Evolutionary conservation across 2,329 filamentous ascomycete species (phyloP), one percentile per base, ranked within the genome.

Genomic region (Penicillium thymicola): DNA sequence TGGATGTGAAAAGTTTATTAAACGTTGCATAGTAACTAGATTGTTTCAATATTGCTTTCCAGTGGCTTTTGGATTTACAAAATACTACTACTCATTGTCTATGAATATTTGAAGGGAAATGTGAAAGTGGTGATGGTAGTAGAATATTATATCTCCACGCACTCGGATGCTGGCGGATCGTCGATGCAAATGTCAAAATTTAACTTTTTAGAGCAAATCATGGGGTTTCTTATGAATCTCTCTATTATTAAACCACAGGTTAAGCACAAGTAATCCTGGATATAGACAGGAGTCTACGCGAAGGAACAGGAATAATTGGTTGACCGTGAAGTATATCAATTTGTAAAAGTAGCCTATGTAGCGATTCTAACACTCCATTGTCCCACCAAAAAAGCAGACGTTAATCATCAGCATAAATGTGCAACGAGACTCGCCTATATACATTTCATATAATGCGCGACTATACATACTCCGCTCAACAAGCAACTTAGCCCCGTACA

Each of bases 401-500:
- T 38, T 32, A 41, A 41, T 54, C 36, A 51, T 55, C 41, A 44
- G 28, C 47, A 40, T 51, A 38, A 44, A 32, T 38, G 16, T 27
- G 21, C 47, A 45, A 13, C 16, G 7, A 46, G 5, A 21, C 18
- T 14, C 25, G 13, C 16, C 36, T 59, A 66, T 58, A 64, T 57
- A 57, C 50, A 61, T 37, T 55, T 68, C 32, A 60, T 58, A 18
- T 37, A 47, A 49, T 62, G 60, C n/a, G 59, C 63, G 30, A 70
- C 27, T 43, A 70, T 60, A 42, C 64, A 66, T 11, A 67, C 42
- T 8, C 64, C 68, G 1, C 69, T 67, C 47, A 69, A 36, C 7
- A 68, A 43, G 0, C 62, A 65, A 21, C 65, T 69, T 0, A 67
- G 34, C 1, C 69, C 68, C 11, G 68, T 70, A 55, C 67, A 69